These are phyloP conservation scores for Sarcomyxa edulis DNA, from an alignment of 768 basidiomycete species.

Conservation along the genomic window DNA sequence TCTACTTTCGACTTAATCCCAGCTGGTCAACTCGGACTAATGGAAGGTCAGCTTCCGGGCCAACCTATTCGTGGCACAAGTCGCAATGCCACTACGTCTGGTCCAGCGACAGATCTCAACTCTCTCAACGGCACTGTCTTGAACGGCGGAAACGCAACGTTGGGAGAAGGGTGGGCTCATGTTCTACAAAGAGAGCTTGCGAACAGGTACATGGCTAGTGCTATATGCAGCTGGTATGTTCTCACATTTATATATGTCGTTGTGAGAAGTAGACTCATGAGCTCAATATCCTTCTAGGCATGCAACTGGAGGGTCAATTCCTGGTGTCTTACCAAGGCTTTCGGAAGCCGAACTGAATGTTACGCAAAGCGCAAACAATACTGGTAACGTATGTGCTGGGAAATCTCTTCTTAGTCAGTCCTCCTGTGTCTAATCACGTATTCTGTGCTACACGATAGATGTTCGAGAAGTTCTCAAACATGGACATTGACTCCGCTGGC, in stretches of 20 bases:
- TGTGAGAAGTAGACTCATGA: not conserved
- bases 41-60: conserved; percentile 63
- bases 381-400: conserved; percentile 59
- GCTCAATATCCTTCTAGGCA: conserved; percentile 40
- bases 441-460: conserved; percentile 47
- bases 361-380: conserved; percentile 60
- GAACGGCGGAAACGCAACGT: conserved; percentile 60
- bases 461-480: conserved; percentile 84
- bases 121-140: conserved; percentile 44
- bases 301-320: conserved; percentile 84
- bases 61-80: conserved; percentile 43
- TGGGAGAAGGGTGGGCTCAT: conserved; percentile 61
- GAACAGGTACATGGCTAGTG: conserved; percentile 79
- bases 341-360: conserved; percentile 66
- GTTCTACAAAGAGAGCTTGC: conserved; percentile 67
- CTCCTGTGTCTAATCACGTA: conserved; percentile 2
- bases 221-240: conserved; percentile 83
- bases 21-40: conserved; percentile 71
- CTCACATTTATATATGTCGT: not conserved
- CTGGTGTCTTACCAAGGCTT: conserved; percentile 61
- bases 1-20: conserved; percentile 71
- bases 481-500: conserved; percentile 76
- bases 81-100: conserved; percentile 45
- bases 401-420: not conserved
- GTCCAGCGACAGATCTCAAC: conserved; percentile 59